These are phyloP conservation scores for Porogramme epimiltina DNA, from an alignment of 1,284 basidiomycete genomes.

Conservation along the genomic window DNA sequence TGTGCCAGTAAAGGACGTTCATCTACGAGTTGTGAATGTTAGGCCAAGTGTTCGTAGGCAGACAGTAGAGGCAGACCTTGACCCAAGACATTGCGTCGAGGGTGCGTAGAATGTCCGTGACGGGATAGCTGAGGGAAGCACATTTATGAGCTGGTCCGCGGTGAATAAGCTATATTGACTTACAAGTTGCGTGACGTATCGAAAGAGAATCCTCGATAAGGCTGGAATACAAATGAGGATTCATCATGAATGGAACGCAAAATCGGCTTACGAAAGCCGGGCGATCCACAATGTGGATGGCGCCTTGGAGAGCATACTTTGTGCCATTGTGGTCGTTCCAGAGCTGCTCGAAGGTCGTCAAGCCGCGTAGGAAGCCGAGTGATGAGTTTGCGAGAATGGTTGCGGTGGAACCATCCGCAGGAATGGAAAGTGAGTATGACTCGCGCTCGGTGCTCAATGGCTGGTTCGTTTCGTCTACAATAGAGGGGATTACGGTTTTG, in stretches of 20 bases:
- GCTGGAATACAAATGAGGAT: constrained; percentile 41
- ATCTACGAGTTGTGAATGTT: constrained; percentile 36
- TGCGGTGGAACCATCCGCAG: constrained; percentile 58
- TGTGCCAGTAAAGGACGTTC: constrained; percentile 79
- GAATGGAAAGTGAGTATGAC: constrained; percentile 61
- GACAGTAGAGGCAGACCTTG: constrained; percentile 51
- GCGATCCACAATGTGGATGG: constrained; percentile 56
- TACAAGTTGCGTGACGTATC: constrained; percentile 71
- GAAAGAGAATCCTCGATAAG: constrained; percentile 78
- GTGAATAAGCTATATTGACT: background rate
- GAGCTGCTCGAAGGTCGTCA: constrained; percentile 82
- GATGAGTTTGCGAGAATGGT: constrained; percentile 67
- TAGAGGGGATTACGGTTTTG: constrained; percentile 30
- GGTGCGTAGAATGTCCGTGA: constrained; percentile 66
- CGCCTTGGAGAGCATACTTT: constrained; percentile 60
- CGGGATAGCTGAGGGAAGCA: constrained; percentile 48
- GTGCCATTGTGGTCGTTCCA: constrained; percentile 57
- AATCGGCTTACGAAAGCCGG: constrained; percentile 56
- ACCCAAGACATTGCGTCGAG: constrained; percentile 86
- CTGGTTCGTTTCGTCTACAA: constrained; percentile 53
- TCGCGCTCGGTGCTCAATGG: constrained; percentile 58
- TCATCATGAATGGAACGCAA: background rate
- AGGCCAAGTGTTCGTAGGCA: background rate
- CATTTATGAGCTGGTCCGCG: background rate
- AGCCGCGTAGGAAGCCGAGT: constrained; percentile 75